Conservation (phyloP, 306 rosid species). For the Sechiopsis laciniata region DNA sequence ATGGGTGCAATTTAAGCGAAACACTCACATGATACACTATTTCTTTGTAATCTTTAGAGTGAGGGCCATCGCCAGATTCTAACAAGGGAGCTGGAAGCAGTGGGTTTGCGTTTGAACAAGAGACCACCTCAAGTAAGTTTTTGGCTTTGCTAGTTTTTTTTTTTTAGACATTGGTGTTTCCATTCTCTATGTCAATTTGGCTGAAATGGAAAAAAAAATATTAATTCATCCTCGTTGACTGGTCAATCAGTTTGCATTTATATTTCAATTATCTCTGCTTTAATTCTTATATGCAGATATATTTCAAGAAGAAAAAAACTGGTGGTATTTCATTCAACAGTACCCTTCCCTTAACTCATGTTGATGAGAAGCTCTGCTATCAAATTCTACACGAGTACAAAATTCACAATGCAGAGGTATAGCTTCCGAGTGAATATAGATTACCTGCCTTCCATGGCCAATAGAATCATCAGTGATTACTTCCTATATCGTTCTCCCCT, state of each 20-base stretch:
- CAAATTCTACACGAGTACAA: constrained; percentile 98
- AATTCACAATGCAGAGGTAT: constrained; percentile 99
- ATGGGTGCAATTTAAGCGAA: constrained; percentile 16
- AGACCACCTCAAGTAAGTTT: constrained; percentile 84
- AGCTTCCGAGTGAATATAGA: background rate
- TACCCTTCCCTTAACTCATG: constrained; percentile 81
- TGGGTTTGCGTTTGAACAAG: constrained; percentile 90
- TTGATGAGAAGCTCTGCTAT: constrained; percentile 95
- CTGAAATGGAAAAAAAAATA: constrained; percentile 13
- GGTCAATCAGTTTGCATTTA: constrained; percentile 3
- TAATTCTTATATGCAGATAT: constrained; percentile 57
- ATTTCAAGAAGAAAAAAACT: constrained; percentile 92
- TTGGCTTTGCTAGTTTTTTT: constrained; percentile 12
- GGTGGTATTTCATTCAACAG: constrained; percentile 98
- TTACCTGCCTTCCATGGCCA: background rate
- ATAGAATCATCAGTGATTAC: constrained; percentile 2
- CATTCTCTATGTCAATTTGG: background rate
- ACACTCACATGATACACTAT: constrained; percentile 9
- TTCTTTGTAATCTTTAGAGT: constrained; percentile 47
- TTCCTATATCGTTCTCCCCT: background rate
- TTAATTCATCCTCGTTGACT: background rate
- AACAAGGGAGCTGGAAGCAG: constrained; percentile 97
- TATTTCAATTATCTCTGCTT: constrained; percentile 13
- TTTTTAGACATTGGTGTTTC: constrained; percentile 12
- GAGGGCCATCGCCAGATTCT: constrained; percentile 99